These are phyloP conservation scores for Picea abies DNA, from an alignment of 83 land plant species.

Conservation along the genomic window DNA sequence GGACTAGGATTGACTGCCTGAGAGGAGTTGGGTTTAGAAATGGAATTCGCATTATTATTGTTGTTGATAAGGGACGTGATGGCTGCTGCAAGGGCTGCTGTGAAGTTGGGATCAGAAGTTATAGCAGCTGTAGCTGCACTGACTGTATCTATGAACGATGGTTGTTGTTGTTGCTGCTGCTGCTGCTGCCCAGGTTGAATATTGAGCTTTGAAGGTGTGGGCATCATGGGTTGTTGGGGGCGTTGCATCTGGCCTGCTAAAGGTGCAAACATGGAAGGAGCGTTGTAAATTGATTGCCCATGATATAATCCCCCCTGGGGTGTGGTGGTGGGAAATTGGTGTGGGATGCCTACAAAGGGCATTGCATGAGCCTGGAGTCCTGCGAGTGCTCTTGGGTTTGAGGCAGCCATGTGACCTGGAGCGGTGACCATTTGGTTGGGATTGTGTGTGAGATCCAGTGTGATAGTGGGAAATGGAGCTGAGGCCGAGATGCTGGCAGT, in stretches of 20 bases:
- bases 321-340: constrained; percentile 19
- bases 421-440: constrained; percentile 27
- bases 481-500: constrained; percentile 78
- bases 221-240: background rate
- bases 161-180: background rate
- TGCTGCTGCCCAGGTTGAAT: background rate
- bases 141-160: constrained; percentile 42
- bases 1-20: background rate
- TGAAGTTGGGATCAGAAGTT: constrained; percentile 76
- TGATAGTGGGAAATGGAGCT: constrained; percentile 75
- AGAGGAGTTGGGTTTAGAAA: background rate
- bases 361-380: background rate
- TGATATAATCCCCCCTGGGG: constrained; percentile 7
- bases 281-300: constrained; percentile 1
- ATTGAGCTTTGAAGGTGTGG: background rate
- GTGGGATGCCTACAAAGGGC: constrained; percentile 5
- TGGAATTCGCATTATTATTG: constrained; percentile 10
- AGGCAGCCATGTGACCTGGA: constrained; percentile 42
- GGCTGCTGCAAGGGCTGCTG: constrained; percentile 75
- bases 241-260: constrained; percentile 25
- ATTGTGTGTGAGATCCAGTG: constrained; percentile 63
- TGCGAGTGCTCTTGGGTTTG: constrained; percentile 5
- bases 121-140: constrained; percentile 25
- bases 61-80: constrained; percentile 58
- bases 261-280: constrained; percentile 27